Percentiles rank a stretch among this genome's conserved stretches.
phyloP scores from a whole-genome alignment of 176 grass and related monocot genomes.

The Miscanthus lutarioriparius region DNA sequence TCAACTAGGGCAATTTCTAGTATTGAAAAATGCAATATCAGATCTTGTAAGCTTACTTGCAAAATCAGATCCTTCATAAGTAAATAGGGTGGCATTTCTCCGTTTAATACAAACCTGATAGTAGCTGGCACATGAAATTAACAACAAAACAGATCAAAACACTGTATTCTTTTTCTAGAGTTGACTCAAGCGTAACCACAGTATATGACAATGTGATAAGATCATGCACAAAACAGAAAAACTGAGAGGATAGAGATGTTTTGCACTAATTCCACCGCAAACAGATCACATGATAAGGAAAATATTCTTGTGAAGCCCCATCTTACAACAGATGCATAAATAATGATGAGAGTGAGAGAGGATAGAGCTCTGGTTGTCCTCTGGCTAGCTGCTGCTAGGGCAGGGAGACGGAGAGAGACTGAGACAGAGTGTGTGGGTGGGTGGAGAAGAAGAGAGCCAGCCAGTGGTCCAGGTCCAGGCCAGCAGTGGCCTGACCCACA shows the following conservation, averaged over 20 bases:
- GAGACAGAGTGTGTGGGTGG: too few species aligned
- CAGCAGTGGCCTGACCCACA: too few species aligned
- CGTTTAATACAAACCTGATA: slow-evolving; percentile 75
- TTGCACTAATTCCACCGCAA: neutral
- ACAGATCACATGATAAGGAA: neutral
- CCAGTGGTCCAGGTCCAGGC: too few species aligned
- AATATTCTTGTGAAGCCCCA: neutral
- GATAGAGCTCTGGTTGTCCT: too few species aligned
- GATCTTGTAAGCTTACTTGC: slow-evolving; percentile 56
- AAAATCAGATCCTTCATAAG: slow-evolving; percentile 96
- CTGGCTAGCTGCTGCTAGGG: too few species aligned
- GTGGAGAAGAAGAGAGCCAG: too few species aligned
- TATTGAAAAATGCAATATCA: too few species aligned
- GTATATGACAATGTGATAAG: neutral
- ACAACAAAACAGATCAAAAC: slow-evolving; percentile 37
- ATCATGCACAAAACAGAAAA: neutral
- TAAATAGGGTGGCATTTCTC: slow-evolving; percentile 94
- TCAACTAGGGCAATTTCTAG: too few species aligned
- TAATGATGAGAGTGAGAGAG: too few species aligned
- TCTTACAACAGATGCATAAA: neutral
- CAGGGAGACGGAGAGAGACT: too few species aligned
- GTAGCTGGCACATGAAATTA: slow-evolving; percentile 77
- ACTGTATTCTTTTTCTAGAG: slow-evolving; percentile 10
- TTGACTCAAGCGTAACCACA: neutral
- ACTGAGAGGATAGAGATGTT: too few species aligned